Evolutionary conservation across 2,329 filamentous ascomycete species (phyloP), one percentile per base, ranked within the genome.

Genomic region (Sarocladium brachiariae): DNA sequence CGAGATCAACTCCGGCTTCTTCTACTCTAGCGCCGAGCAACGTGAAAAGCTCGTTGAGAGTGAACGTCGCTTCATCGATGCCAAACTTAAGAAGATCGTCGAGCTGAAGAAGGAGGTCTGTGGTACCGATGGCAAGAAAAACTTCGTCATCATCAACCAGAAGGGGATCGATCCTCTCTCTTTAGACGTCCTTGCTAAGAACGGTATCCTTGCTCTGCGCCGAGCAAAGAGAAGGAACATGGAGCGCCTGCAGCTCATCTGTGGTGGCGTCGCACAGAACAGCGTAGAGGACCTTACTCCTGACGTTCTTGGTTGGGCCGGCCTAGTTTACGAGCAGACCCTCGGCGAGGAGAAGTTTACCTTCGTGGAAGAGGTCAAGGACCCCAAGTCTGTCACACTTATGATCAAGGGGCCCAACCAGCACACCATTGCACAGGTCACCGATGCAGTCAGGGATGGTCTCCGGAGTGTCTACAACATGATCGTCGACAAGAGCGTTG

Each of bases 311-410:
- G 93, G 93, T 56, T 99, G 92, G 91, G 93, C 93, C 49, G 93
- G 93, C 50, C 80, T 89, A 46, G 93, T 99, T 52, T 97, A 99
- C 67, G 93, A 99, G 75, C 92, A 99, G 70, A 89, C 92, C 59
- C 78, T 99, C 9, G 93, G 93, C 55, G 93, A 99, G 76, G 93
- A 99, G 77, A 99, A 99, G 76, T 99, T 89, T 74, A 99, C 93
- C 5, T 99, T 99, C 66, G 80, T 99, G 54, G 93, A 99, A 71
- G 93, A 99, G 61, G 93, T 99, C 63, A 97, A 96, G 78, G 90
- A 97, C 55, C 89, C 93, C 55, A 99, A 99, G 76, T 96, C 92
- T 1, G 93, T 99, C 43, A 99, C 93, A 14, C 77, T 99, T 27
- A 78, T 99, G 62, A 97, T 99, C 77, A 99, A 97, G 77, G 93